A percentile compares a stretch with the other conserved stretches of the same genome.
Evolutionary conservation across 108 stramenopile species (phyloP).

Genomic region (Nitzschia putrida): DNA sequence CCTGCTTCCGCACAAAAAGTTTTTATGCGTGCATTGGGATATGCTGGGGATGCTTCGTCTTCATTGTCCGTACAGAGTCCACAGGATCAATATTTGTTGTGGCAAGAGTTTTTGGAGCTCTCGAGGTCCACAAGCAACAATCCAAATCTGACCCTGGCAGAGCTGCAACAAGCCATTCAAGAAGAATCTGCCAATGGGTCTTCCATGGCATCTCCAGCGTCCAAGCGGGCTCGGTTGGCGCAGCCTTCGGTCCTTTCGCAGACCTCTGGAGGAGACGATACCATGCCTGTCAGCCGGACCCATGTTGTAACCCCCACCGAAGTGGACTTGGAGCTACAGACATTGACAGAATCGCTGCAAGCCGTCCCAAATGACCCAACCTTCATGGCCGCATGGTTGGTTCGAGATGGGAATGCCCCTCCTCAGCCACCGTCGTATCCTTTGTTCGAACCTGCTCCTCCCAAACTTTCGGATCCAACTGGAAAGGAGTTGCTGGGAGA

Average conservation of each 20-base stretch:
- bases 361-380: conserved; percentile 62
- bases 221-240: conserved; percentile 57
- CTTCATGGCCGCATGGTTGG: conserved; percentile 80
- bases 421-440: conserved; percentile 65
- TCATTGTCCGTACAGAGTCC: conserved; percentile 50
- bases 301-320: conserved; percentile 56
- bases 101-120: conserved; percentile 84
- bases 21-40: conserved; percentile 74
- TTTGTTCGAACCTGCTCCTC: conserved; percentile 74
- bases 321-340: conserved; percentile 59
- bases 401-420: conserved; percentile 72
- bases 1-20: conserved; percentile 72
- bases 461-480: conserved; percentile 81
- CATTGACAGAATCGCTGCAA: conserved; percentile 45
- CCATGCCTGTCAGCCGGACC: conserved; percentile 29
- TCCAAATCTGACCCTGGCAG: conserved; percentile 63
- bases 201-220: conserved; percentile 24
- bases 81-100: conserved; percentile 67
- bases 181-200: conserved; percentile 28
- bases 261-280: not conserved
- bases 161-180: conserved; percentile 63
- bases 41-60: conserved; percentile 12
- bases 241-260: not conserved
- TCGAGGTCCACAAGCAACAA: conserved; percentile 59
- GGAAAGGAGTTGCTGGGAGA: conserved; percentile 81